These are phyloP conservation scores for Collybia sordida DNA, from an alignment of 768 basidiomycete species.

Conservation along the genomic window DNA sequence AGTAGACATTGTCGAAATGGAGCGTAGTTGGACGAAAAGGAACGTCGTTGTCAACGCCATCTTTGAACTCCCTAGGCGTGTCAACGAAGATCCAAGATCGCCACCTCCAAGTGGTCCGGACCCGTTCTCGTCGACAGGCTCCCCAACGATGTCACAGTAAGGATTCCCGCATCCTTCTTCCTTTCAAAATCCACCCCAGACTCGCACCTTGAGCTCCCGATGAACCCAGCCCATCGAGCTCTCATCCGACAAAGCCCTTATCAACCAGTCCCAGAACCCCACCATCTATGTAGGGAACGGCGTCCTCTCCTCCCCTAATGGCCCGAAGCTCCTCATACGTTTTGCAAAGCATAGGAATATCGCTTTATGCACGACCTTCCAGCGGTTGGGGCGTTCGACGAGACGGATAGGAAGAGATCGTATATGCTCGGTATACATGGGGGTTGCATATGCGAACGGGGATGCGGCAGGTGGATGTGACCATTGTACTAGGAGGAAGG, in stretches of 20 bases:
- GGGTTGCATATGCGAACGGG: conserved; percentile 94
- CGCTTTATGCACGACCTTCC: conserved; percentile 95
- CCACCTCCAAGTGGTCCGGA: conserved; percentile 93
- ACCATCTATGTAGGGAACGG: conserved; percentile 96
- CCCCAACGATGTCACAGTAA: conserved; percentile 96
- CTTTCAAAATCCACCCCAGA: conserved; percentile 87
- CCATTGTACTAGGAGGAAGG: conserved; percentile 94
- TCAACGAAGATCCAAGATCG: conserved; percentile 99
- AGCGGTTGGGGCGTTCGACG: conserved; percentile 97
- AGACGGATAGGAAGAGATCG: conserved; percentile 78
- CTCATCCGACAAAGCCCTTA: conserved; percentile 68
- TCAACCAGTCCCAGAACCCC: conserved; percentile 89
- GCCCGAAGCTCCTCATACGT: conserved; percentile 77
- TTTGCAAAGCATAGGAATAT: conserved; percentile 87
- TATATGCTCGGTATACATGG: conserved; percentile 99
- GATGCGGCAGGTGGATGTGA: conserved; percentile 96
- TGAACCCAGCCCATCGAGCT: conserved; percentile 60
- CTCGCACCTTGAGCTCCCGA: conserved; percentile 65
- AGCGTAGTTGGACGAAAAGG: conserved; percentile 97
- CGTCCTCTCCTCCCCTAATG: conserved; percentile 76
- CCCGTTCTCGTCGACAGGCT: conserved; percentile 98
- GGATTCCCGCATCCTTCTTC: conserved; percentile 82
- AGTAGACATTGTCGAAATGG: conserved; percentile 96
- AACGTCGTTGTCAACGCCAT: conserved; percentile 99
- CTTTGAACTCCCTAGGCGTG: conserved; percentile 87